phyloP scores from a whole-genome alignment of 1,139 yeast species.

The Kodamaea alishanica region DNA sequence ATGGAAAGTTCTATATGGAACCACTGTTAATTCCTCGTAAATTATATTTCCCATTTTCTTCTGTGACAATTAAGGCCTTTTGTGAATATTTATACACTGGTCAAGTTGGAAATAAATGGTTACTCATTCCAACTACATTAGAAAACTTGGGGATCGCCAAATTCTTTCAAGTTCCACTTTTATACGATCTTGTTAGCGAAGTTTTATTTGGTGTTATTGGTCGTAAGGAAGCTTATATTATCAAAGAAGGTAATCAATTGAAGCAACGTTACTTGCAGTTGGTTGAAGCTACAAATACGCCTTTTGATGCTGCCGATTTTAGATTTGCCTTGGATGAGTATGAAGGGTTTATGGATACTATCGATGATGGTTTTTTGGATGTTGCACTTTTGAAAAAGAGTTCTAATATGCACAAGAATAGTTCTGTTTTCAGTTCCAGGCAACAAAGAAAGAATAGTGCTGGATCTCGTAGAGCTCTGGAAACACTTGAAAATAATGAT shows the following conservation, averaged over 20 bases:
- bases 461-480: constrained; percentile 1
- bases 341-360: constrained; percentile 44
- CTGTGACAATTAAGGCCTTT: constrained; percentile 58
- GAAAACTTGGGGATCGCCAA: constrained; percentile 62
- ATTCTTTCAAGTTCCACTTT: constrained; percentile 60
- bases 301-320: constrained; percentile 20
- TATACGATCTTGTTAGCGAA: constrained; percentile 66
- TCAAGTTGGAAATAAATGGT: constrained; percentile 72
- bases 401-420: constrained; percentile 25
- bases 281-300: constrained; percentile 23
- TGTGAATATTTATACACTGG: constrained; percentile 75
- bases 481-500: constrained; percentile 4
- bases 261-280: constrained; percentile 28
- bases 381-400: constrained; percentile 47
- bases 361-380: constrained; percentile 64
- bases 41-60: constrained; percentile 63
- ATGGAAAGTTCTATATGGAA: constrained; percentile 42
- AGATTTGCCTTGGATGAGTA: constrained; percentile 45
- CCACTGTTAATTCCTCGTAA: constrained; percentile 64
- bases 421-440: constrained; percentile 15
- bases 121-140: constrained; percentile 59
- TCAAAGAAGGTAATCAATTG: constrained; percentile 37
- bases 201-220: constrained; percentile 67
- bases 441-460: constrained; percentile 2
- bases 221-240: constrained; percentile 53